Evolutionary conservation across 2,329 filamentous ascomycete genomes (phyloP), one percentile per base, ranked within the genome.

Genomic region (Trichoderma cornu-damae): DNA sequence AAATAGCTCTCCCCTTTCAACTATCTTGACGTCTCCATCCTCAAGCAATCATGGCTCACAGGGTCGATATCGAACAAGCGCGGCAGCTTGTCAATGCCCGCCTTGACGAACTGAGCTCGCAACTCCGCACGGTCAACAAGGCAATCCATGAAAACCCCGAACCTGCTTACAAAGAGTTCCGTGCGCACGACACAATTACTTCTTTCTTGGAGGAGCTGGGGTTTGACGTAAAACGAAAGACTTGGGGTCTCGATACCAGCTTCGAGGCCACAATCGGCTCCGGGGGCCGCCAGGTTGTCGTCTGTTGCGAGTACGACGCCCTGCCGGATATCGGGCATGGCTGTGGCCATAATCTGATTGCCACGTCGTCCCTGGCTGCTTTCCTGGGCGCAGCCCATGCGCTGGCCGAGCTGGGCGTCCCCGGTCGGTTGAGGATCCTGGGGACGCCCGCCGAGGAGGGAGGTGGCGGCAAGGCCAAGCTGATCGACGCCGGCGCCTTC

Each of bases 191-290:
- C 37, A 72, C 70, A 6, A 76, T 83, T 46, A 74, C 74, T 14
- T 61, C 67, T 4, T 72, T 77, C 35, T 69, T 83, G 0, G 69
- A 75, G 38, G 60, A 65, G 1, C 72, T 75, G 3, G 79, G 77
- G 0, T 79, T 77, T 62, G 58, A 64, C 0, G 77, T 82, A 6
- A 77, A 70, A 4, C 73, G 74, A 0, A 74, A 79, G 52, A 76
- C 79, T 0, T 80, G 79, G 62, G 79, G 77, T 2, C 61, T 83
- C 0, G 69, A 73, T 7, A 84, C 81, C 0, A 72, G 79, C 1
- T 83, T 84, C 61, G 74, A 76, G 47, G 76, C 73, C 9, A 68
- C 73, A 12, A 68, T 68, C 46, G 77, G 78, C 26, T 63, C 67
- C 0, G 75, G 73, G 4, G 75, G 75, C 3, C 70, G 72, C 1